Base-by-base conservation (phyloP, 345 rosid genomes). In the Jatropha curcas region DNA sequence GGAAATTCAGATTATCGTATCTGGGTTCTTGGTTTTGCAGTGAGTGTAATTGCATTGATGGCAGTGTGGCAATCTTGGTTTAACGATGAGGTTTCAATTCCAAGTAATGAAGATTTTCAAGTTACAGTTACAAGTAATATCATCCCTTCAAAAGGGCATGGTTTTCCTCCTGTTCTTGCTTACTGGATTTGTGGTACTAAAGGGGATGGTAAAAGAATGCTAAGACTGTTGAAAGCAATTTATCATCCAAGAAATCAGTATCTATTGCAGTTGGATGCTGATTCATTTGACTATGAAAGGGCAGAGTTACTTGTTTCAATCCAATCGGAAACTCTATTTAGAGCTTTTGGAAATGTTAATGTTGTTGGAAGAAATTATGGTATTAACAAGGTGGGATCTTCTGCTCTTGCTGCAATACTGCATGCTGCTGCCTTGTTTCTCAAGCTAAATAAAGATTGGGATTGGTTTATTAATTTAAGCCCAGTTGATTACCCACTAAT, bases 181-280 rank as follows among this genome's bases (percentile, higher is more conserved):
- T 83, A 80, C 35, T 80, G 82, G 84, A 73, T 83, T 6, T 75
- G 66, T 56, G 86, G 82, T 1, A 65, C 71, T 17, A 61, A 28
- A 25, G 86, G 86, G 20, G 86, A 83, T 5, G 12, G 74, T n/a
- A 68, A 78, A 64, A 77, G 78, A 31, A 83, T 83, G 39, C 2
- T 72, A 45, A 72, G 86, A 77, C 70, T 78, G 22, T 52, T 80
- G 76, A 77, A 75, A 50, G 80, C 86, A 33, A 73, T 72, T 41
- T 83, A 78, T 63, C 86, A 83, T 73, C 84, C 84, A 45, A 77
- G 84, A 55, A 83, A 78, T 60, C 80, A 61, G 19, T 83, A 83
- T 65, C 66, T 83, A 10, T 6, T 83, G 55, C 82, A 80, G 43
- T 71, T 83, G 25, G 86, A 80, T 67, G 65, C 80, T 1, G 78